Evolutionary conservation across 2,329 filamentous ascomycete genomes (phyloP), one percentile per base, ranked within the genome.

Genomic region (Zelopaecilomyces penicillatus): DNA sequence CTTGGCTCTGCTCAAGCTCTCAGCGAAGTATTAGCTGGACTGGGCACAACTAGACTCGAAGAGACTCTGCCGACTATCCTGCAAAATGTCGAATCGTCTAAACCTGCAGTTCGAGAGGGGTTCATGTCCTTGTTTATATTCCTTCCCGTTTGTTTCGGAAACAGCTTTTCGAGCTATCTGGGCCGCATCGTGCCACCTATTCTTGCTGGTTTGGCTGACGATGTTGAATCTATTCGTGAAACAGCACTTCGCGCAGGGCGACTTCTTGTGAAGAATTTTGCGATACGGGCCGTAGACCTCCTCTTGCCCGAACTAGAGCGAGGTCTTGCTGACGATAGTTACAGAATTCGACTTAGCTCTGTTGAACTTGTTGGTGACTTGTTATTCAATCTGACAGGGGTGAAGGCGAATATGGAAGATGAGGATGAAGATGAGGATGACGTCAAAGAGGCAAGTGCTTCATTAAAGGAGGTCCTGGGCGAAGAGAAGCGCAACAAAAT

Each of bases 91-190:
- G 83, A 88, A 54, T 97, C 91, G 57, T 80, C 84, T 54, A 96
- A 95, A 66, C 64, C 93, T 12, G 82, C 89, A 44, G 88, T 98
- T 52, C 83, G 93, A 57, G 93, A 98, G 73, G 93, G 93, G 38
- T 98, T 98, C 71, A 98, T 98, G 93, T 96, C 93, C 6, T 77
- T 98, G 35, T 98, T 98, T 68, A 97, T 98, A 54, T 98, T 96
- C 77, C 80, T 98, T 69, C 93, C 93, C 9, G 93, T 95, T 43
- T 98, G 93, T 69, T 98, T 98, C 58, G 93, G 93, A 58, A 98
- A 98, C 75, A 95, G 90, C 65, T 98, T 98, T 60, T 85, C 93
- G 55, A 89, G 88, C 61, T 98, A 98, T 60, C 83, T 98, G 49
- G 87, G 83, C 67, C 89, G 83, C 61, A 95, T 98, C 57, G 95